phyloP scores from a whole-genome alignment of 73 alveolate species.

The Paramecium bursaria region DNA sequence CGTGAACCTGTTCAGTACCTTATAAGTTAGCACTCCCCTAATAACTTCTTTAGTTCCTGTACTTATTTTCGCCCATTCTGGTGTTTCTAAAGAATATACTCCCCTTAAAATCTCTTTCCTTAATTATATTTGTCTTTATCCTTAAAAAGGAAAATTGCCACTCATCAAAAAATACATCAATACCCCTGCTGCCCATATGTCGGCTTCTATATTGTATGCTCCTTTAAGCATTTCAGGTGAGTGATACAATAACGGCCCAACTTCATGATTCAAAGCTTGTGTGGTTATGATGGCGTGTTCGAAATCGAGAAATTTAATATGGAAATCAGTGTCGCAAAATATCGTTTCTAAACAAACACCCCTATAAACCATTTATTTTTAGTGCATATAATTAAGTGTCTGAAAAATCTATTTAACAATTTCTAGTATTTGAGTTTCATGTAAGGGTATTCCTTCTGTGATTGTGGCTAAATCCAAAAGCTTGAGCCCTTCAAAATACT shows the following conservation, averaged over 20 bases:
- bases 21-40: conserved; percentile 74
- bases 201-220: conserved; percentile 49
- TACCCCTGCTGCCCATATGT: conserved; percentile 64
- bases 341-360: background rate
- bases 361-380: conserved; percentile 40
- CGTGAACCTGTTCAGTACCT: conserved; percentile 74
- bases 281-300: conserved; percentile 34
- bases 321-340: background rate
- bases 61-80: conserved; percentile 84
- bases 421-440: background rate
- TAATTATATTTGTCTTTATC: conserved; percentile 68
- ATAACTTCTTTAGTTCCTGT: conserved; percentile 81
- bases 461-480: background rate
- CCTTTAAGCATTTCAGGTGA: conserved; percentile 67
- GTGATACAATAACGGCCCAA: conserved; percentile 17
- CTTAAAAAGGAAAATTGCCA: conserved; percentile 62
- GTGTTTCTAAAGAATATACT: conserved; percentile 56
- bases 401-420: conserved; percentile 9
- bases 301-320: conserved; percentile 9
- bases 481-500: background rate
- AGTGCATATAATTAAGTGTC: conserved; percentile 20
- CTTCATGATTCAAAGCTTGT: no score
- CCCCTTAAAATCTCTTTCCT: conserved; percentile 73
- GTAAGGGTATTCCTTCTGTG: background rate
- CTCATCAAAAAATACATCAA: conserved; percentile 49